Evolutionary conservation across 1,139 yeast genomes (phyloP).

Genomic region (Hyphopichia buzzinii): DNA sequence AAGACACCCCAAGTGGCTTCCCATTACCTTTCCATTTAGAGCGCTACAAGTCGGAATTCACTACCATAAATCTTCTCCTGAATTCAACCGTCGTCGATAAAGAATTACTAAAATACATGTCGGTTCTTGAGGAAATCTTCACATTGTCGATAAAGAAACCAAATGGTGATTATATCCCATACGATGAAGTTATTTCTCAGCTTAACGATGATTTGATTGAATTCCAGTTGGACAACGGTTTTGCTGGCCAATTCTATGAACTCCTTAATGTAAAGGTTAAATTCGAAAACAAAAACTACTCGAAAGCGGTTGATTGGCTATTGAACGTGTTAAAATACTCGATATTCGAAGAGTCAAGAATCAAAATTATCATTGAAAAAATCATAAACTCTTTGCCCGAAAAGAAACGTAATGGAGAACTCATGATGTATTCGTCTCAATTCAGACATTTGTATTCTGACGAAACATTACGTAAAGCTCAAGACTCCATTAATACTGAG

Average conservation of each 20-base stretch:
- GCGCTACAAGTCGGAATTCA: slow-evolving; percentile 75
- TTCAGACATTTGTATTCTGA: slow-evolving; percentile 52
- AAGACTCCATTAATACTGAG: slow-evolving; percentile 67
- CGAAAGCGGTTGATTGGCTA: slow-evolving; percentile 74
- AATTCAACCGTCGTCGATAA: slow-evolving; percentile 63
- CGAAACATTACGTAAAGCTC: slow-evolving; percentile 63
- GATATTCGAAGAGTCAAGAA: slow-evolving; percentile 70
- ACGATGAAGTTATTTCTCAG: slow-evolving; percentile 70
- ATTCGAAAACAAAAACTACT: slow-evolving; percentile 62
- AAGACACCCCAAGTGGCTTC: slow-evolving; percentile 47
- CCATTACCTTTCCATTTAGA: slow-evolving; percentile 80
- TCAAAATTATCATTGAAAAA: slow-evolving; percentile 70
- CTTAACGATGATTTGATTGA: slow-evolving; percentile 74
- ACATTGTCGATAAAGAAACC: slow-evolving; percentile 69
- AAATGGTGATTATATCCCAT: slow-evolving; percentile 58
- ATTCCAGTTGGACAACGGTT: slow-evolving; percentile 54
- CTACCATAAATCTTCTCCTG: slow-evolving; percentile 64
- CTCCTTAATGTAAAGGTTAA: slow-evolving; percentile 59
- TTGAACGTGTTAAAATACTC: slow-evolving; percentile 60
- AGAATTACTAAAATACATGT: slow-evolving; percentile 61
- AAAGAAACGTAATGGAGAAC: slow-evolving; percentile 72
- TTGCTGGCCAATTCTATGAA: slow-evolving; percentile 64
- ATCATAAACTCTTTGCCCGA: slow-evolving; percentile 75
- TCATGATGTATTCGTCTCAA: slow-evolving; percentile 65
- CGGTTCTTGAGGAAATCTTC: slow-evolving; percentile 63